phyloP scores from a whole-genome alignment of 345 rosid genomes.

The Aquilaria malaccensis region DNA sequence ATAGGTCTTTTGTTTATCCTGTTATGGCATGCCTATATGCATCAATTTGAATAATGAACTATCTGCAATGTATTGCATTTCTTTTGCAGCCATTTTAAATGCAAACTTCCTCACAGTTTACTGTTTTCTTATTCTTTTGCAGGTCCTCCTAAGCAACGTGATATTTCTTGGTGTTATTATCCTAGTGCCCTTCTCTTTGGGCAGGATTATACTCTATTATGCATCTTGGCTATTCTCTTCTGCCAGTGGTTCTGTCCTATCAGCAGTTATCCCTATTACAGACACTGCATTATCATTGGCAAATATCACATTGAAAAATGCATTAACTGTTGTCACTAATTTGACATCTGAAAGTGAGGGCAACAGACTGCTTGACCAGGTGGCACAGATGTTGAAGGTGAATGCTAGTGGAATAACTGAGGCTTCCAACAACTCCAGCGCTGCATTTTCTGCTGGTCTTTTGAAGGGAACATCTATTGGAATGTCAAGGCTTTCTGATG shows the following conservation, averaged over 20 bases:
- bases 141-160: constrained; percentile 99
- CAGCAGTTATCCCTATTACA: constrained; percentile 54
- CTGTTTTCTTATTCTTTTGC: constrained; percentile 24
- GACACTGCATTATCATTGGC: constrained; percentile 71
- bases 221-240: constrained; percentile 80
- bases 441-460: constrained; percentile 50
- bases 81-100: too few species aligned
- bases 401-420: constrained; percentile 55
- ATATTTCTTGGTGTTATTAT: constrained; percentile 97
- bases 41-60: too few species aligned
- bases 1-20: background rate
- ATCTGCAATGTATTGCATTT: too few species aligned
- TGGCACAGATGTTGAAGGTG: constrained; percentile 51
- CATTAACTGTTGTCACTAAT: constrained; percentile 68
- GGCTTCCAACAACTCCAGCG: constrained; percentile 42
- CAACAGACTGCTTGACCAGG: constrained; percentile 47
- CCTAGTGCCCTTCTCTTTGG: constrained; percentile 87
- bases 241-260: constrained; percentile 62
- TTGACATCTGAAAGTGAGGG: constrained; percentile 70
- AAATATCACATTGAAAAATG: constrained; percentile 61
- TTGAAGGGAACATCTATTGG: constrained; percentile 56
- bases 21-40: background rate
- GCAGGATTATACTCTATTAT: constrained; percentile 67
- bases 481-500: constrained; percentile 85
- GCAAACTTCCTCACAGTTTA: background rate